Base-by-base conservation (phyloP, 202 grass and related monocot genomes). In the Eragrostis tef region DNA sequence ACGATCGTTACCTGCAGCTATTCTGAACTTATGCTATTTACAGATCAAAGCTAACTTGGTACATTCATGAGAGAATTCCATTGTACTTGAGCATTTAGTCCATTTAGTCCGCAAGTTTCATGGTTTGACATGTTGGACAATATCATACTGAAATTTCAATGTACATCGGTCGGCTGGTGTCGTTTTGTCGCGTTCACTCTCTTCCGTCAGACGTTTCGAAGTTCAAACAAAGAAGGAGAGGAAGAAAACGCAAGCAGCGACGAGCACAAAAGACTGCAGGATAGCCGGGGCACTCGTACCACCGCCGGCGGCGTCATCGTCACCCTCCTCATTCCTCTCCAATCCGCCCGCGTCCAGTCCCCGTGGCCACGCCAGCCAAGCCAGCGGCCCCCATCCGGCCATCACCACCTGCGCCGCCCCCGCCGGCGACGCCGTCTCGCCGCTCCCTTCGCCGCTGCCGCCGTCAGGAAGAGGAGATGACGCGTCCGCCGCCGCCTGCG, bases 371-470 rank as follows among this genome's bases (percentile, higher is more conserved):
- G 81, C 21, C 71, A 92, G 63, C 66, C 66, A 47, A 14, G 62
- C 78, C 54, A 94, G 77, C 2, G 91, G 84, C 11, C 87, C 89
- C 91, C 87, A 92, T 5, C 86, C 81, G 6, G 70, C 74, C 57
- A 85, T 70, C 76, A 43, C 46, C 54, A 70, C 46, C n/a, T n/a
- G n/a, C 4, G 67, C 21, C 46, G 51, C n/a, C 62, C 2, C 53
- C 2, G 1, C 6, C 20, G 58, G 13, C 25, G 75, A 22, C 21
- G 42, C 64, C n/a, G 17, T 49, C 39, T 53, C 75, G n/a, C 71
- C 15, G 6, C 22, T 12, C 11, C 54, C 66, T 29, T 4, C 22
- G 1, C 8, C 56, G 12, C 46, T 36, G 22, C 22, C 8, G 14
- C 29, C 29, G 29, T 31, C 29, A 31, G 29, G 29, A 31, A 14